A percentile compares a stretch with the other conserved stretches of the same genome.
Evolutionary conservation across 805 yeast species (phyloP).

Genomic region (Schwanniomyces pseudopolymorphus): DNA sequence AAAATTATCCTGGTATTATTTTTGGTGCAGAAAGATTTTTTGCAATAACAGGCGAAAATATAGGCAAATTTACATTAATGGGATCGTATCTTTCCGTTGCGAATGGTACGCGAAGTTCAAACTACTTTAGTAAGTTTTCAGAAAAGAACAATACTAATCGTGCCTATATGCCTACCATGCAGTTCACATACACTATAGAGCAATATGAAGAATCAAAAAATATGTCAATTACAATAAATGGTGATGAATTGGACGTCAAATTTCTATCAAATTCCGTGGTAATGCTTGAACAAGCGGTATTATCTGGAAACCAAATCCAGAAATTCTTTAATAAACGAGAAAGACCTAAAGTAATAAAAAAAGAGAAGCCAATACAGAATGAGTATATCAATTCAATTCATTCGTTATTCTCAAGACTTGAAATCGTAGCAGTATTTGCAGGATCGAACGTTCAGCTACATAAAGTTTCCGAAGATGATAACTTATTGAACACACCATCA

Average conservation of each 20-base stretch:
- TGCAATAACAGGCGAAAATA: constrained; percentile 56
- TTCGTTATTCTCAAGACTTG: constrained; percentile 40
- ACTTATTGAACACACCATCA: constrained; percentile 42
- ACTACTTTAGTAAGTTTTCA: constrained; percentile 47
- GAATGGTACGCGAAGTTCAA: constrained; percentile 51
- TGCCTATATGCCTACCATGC: constrained; percentile 69
- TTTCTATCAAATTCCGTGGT: constrained; percentile 56
- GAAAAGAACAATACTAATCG: constrained; percentile 54
- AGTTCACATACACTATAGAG: constrained; percentile 46
- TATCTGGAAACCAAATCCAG: constrained; percentile 48
- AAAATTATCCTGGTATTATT: constrained; percentile 67
- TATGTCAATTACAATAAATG: constrained; percentile 53
- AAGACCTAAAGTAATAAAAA: constrained; percentile 5
- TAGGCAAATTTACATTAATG: constrained; percentile 67
- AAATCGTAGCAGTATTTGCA: constrained; percentile 57
- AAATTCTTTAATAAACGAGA: constrained; percentile 25
- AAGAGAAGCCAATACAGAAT: constrained; percentile 4
- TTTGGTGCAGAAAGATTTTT: constrained; percentile 75
- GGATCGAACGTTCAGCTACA: constrained; percentile 64
- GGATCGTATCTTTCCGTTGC: constrained; percentile 75
- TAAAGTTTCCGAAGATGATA: constrained; percentile 42
- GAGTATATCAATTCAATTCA: constrained; percentile 10
- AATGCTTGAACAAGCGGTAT: constrained; percentile 51
- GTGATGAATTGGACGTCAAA: constrained; percentile 69
- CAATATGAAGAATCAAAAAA: constrained; percentile 29